Evolutionary conservation across 192 early-diverging fungal species (phyloP).

Genomic region (Globomyces pollinis-pini): DNA sequence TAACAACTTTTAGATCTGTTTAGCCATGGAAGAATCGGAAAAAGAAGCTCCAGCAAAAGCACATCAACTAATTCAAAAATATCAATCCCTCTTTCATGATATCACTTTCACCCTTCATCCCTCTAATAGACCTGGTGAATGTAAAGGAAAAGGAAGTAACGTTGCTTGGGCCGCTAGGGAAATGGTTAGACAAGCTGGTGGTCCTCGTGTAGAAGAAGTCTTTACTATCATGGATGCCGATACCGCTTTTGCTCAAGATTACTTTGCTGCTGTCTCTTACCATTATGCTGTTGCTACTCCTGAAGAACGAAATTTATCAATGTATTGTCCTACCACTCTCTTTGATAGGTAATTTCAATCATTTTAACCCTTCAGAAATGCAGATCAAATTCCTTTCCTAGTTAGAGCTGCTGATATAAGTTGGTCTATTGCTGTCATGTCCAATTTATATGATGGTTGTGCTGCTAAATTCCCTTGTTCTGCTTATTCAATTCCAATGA

Average conservation of each 20-base stretch:
- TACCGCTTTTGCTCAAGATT: constrained; percentile 59
- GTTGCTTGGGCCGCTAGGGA: constrained; percentile 52
- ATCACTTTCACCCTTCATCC: constrained; percentile 61
- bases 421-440: constrained; percentile 59
- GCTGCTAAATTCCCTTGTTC: constrained; percentile 55
- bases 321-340: constrained; percentile 32
- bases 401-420: constrained; percentile 57
- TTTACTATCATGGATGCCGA: constrained; percentile 68
- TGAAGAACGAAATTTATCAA: constrained; percentile 16
- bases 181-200: constrained; percentile 22
- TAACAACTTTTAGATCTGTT: constrained; percentile 38
- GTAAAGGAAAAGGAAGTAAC: constrained; percentile 57
- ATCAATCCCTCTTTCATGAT: constrained; percentile 51
- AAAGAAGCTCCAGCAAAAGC: constrained; percentile 41
- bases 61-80: constrained; percentile 36
- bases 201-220: constrained; percentile 33
- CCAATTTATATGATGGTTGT: constrained; percentile 47
- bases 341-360: constrained; percentile 26
- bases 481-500: constrained; percentile 56
- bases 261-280: constrained; percentile 37
- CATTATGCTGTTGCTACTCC: constrained; percentile 13
- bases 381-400: constrained; percentile 53
- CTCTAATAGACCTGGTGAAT: constrained; percentile 46
- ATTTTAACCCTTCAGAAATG: constrained; percentile 37
- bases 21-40: constrained; percentile 66